These are phyloP conservation scores for Aspergillus ellipticus DNA, from an alignment of 495 filamentous ascomycete species.

Conservation along the genomic window DNA sequence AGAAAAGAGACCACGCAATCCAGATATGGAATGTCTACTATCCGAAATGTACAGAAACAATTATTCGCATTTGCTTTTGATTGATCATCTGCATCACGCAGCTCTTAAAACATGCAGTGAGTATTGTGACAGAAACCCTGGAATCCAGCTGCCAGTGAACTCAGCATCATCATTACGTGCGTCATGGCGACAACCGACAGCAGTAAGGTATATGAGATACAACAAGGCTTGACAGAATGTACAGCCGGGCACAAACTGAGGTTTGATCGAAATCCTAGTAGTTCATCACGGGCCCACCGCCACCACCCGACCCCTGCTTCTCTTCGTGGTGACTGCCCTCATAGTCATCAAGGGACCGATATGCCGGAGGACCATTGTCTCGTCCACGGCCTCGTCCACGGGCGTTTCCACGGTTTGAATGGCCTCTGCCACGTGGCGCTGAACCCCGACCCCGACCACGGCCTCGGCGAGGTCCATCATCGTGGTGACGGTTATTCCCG, in stretches of 20 bases:
- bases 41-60: too few relatives aligned
- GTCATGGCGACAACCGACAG: too few relatives aligned
- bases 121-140: too few relatives aligned
- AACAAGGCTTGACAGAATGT: too few relatives aligned
- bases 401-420: conserved; percentile 30
- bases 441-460: conserved; percentile 47
- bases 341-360: conserved; percentile 41
- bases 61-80: too few relatives aligned
- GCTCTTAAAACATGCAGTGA: conserved; percentile 63
- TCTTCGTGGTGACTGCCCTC: conserved; percentile 34
- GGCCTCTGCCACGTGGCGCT: conserved; percentile 39
- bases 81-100: background rate
- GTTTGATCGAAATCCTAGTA: conserved; percentile 24
- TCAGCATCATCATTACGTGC: too few relatives aligned
- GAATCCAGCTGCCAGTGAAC: too few relatives aligned
- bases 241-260: background rate
- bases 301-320: conserved; percentile 18
- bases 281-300: conserved; percentile 35
- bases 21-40: too few relatives aligned
- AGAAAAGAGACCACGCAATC: too few relatives aligned
- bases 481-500: conserved; percentile 26
- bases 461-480: conserved; percentile 36
- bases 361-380: conserved; percentile 34
- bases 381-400: conserved; percentile 41
- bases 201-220: too few relatives aligned